Percentiles rank a stretch among this genome's conserved stretches.
Conservation (phyloP, 2,329 filamentous ascomycete species). For the Epichloe scottii region DNA sequence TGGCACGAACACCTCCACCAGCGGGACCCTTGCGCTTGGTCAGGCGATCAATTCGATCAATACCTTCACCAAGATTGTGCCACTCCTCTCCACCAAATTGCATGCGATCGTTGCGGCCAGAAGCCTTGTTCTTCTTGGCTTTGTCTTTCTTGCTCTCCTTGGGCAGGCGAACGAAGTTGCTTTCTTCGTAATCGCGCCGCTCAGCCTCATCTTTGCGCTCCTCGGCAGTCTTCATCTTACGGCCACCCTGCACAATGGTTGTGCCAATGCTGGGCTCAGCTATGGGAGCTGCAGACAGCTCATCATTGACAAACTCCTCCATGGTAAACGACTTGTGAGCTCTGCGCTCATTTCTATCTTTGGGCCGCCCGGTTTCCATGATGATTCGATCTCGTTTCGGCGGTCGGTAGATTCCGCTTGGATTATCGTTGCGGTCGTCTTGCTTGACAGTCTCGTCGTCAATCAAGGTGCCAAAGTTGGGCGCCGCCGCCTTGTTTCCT, state of each 20-base stretch:
- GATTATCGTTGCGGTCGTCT: conserved; percentile 19
- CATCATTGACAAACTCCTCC: conserved; percentile 81
- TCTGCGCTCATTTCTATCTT: conserved; percentile 46
- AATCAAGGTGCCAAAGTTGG: conserved; percentile 20
- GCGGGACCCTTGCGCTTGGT: conserved; percentile 55
- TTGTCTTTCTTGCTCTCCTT: conserved; percentile 78
- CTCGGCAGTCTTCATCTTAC: conserved; percentile 62
- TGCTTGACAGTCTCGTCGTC: conserved; percentile 20
- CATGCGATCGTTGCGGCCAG: conserved; percentile 45
- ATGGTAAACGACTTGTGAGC: conserved; percentile 69
- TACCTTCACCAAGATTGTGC: conserved; percentile 70
- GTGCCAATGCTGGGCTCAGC: conserved; percentile 87
- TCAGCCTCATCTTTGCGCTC: conserved; percentile 71
- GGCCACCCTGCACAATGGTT: conserved; percentile 68
- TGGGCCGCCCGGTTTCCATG: conserved; percentile 59
- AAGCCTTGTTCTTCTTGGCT: conserved; percentile 47
- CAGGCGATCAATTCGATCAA: conserved; percentile 74
- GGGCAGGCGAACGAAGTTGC: conserved; percentile 79
- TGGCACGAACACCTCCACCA: conserved; percentile 41
- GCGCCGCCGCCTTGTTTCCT: conserved; percentile 17
- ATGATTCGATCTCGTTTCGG: conserved; percentile 77
- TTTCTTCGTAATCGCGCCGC: conserved; percentile 77
- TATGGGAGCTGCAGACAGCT: conserved; percentile 69
- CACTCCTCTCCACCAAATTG: conserved; percentile 83
- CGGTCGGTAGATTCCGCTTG: conserved; percentile 70